Conservation (phyloP, 306 rosid species). For the Rosa lucieae region DNA sequence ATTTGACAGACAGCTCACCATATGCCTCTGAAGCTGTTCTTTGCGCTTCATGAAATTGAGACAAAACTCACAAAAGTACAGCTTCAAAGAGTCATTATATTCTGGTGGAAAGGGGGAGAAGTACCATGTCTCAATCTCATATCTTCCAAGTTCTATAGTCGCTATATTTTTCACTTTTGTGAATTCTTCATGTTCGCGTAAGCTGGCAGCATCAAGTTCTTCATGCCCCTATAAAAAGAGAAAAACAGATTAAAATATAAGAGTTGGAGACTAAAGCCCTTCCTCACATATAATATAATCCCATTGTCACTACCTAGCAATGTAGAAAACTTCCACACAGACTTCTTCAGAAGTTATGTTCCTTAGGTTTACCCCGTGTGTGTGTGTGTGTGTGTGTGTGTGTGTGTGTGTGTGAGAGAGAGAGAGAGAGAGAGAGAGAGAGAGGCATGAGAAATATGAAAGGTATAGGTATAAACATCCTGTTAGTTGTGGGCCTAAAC, state of each 20-base stretch:
- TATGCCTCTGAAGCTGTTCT: slow-evolving; percentile 99
- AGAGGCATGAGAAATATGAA: neutral
- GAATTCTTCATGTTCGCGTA: slow-evolving; percentile 98
- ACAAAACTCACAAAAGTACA: slow-evolving; percentile 96
- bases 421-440: neutral
- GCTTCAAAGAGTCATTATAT: slow-evolving; percentile 86
- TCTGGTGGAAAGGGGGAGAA: slow-evolving; percentile 98
- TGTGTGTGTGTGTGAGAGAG: neutral
- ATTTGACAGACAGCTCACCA: slow-evolving; percentile 70
- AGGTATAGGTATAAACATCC: neutral
- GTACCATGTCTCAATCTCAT: slow-evolving; percentile 99
- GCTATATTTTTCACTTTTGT: slow-evolving; percentile 99
- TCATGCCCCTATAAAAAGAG: slow-evolving; percentile 74
- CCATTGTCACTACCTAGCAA: neutral
- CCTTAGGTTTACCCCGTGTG: neutral
- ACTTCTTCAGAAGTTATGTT: neutral
- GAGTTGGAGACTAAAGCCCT: neutral
- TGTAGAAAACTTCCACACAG: neutral
- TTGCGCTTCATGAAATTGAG: slow-evolving; percentile 99
- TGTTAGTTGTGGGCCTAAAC: neutral
- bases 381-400: neutral
- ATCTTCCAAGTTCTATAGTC: slow-evolving; percentile 97
- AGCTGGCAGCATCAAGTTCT: slow-evolving; percentile 99
- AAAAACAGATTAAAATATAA: slow-evolving; percentile 4
- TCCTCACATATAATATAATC: neutral